Evolutionary conservation across 2,329 filamentous ascomycete genomes (phyloP), one percentile per base, ranked within the genome.

Genomic region (Neofusicoccum parvum): DNA sequence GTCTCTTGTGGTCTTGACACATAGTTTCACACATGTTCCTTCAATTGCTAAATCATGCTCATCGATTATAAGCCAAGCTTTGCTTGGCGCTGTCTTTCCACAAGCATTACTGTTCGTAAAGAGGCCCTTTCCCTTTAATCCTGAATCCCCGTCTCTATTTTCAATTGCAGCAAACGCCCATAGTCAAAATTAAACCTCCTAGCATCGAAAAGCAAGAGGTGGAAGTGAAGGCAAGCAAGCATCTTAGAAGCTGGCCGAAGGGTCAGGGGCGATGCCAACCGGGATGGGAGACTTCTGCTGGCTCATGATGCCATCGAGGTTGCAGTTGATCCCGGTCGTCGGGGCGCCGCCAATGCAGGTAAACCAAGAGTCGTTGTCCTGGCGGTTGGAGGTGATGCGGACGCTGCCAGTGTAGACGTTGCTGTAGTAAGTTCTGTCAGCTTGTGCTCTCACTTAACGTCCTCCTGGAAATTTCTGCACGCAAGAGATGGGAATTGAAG

Each of bases 261-360:
- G 43, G 14, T 43, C 56, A 37, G 32, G 20, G 10, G 43, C 32
- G 32, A 60, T n/a, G 32, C n/a, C 32, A 7, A 60, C 41, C 1
- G 56, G 56, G 14, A 60, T 60, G 17, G 56, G 56, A 0, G 27
- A n/a, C 56, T 60, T 48, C 32, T 60, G 10, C 27, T 48, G 36
- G 56, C 56, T 60, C 41, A 60, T 5, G 5, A 41, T n/a, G 48
- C 66, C 66, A 17, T 67, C 34, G 12, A 62, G 41, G 15, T 53
- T 41, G 48, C 67, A 68, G 7, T 23, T 50, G 46, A 68, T 67
- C 43, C 67, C 67, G 11, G 12, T n/a, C 9, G 41, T n/a, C n/a
- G 67, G 67, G 23, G 65, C 36, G 11, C 67, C 65, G 32, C 27
- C 59, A 1, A 65, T 6, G 37, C 67, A 68, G 2, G 65, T 68